Evolutionary conservation across 2,329 filamentous ascomycete genomes (phyloP).

Genomic region (Colletotrichum eleusines): DNA sequence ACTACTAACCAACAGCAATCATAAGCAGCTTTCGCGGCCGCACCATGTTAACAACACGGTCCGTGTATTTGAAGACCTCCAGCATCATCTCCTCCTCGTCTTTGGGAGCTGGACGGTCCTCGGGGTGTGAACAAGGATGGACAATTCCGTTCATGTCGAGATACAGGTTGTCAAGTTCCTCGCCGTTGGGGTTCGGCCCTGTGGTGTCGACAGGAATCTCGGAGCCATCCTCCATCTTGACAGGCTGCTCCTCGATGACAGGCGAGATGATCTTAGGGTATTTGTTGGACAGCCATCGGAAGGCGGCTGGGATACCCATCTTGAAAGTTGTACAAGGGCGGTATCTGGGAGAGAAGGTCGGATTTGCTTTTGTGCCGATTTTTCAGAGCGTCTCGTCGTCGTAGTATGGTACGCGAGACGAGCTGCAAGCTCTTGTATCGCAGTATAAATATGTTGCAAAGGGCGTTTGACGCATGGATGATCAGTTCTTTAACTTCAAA

Average conservation of each 20-base stretch:
- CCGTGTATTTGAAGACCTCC: conserved; percentile 98
- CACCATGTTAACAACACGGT: conserved; percentile 98
- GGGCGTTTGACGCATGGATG: conserved; percentile 9
- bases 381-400: neutral
- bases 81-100: conserved; percentile 99
- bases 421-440: conserved; percentile 11
- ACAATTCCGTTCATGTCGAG: conserved; percentile 99
- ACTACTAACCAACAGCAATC: conserved; percentile 87
- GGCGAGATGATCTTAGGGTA: conserved; percentile 97
- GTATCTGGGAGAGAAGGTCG: neutral
- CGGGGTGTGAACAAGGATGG: conserved; percentile 97
- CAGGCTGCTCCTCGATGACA: conserved; percentile 87
- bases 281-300: conserved; percentile 96
- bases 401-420: neutral
- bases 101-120: conserved; percentile 89
- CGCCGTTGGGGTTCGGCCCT: conserved; percentile 91
- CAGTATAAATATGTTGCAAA: too few species aligned
- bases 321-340: conserved; percentile 43
- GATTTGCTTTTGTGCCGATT: neutral
- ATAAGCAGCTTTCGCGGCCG: conserved; percentile 94
- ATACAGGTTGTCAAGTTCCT: conserved; percentile 98
- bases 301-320: conserved; percentile 96
- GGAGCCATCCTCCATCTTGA: conserved; percentile 83
- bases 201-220: conserved; percentile 88
- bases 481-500: neutral